phyloP scores from a whole-genome alignment of 805 yeast genomes.

The Blastobotrys attinorum region DNA sequence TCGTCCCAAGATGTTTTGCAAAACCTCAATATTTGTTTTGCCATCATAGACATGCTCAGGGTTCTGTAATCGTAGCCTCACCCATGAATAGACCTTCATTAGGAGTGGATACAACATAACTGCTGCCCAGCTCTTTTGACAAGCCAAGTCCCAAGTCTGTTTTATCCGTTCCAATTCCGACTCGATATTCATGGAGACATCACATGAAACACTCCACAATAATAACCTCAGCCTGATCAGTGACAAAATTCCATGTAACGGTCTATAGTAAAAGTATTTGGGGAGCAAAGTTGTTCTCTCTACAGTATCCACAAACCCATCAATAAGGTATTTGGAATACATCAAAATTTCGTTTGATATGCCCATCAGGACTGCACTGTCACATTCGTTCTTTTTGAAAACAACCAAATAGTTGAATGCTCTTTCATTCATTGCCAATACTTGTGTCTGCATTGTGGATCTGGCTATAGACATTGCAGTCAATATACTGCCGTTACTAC shows the following conservation, averaged over 20 bases:
- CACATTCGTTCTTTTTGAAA: not conserved
- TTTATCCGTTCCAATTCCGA: conserved; percentile 18
- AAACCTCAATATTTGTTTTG: not conserved
- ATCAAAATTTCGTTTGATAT: not conserved
- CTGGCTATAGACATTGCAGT: not conserved
- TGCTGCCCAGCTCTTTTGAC: conserved; percentile 31
- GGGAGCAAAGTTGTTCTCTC: not conserved
- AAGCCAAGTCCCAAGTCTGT: conserved; percentile 23
- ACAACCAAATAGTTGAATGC: not conserved
- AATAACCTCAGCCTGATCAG: conserved; percentile 14
- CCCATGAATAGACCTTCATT: not conserved
- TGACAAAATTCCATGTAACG: conserved; percentile 14
- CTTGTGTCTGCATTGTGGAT: not conserved
- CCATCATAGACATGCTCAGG: not conserved
- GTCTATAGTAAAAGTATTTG: conserved; percentile 10
- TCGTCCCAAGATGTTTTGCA: not conserved
- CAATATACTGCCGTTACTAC: not conserved
- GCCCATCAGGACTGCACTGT: not conserved
- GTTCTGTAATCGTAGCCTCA: not conserved
- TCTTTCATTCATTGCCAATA: not conserved
- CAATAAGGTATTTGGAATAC: not conserved
- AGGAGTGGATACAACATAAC: not conserved
- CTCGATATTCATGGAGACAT: conserved; percentile 22
- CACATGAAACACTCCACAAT: conserved; percentile 18
- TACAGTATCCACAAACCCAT: not conserved